Evolutionary conservation across 192 early-diverging fungal species (phyloP).

Genomic region (Backusella luteola): DNA sequence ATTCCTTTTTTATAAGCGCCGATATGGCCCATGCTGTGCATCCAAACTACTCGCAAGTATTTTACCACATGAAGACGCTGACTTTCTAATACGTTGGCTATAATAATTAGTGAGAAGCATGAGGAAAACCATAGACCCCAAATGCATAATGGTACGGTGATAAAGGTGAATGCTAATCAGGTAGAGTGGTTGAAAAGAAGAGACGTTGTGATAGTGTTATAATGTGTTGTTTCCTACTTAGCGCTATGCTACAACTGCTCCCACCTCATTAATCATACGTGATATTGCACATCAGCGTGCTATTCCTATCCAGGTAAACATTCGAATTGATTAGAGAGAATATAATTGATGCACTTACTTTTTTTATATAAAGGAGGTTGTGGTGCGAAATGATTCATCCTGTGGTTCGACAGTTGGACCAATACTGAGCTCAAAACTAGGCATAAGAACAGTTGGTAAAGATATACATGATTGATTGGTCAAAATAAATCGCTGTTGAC

Average conservation of each 20-base stretch:
- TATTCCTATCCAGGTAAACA: slow-evolving; percentile 71
- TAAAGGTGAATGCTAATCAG: slow-evolving; percentile 98
- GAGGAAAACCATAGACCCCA: slow-evolving; percentile 89
- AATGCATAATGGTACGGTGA: slow-evolving; percentile 92
- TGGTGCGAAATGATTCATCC: slow-evolving; percentile 88
- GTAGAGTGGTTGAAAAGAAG: slow-evolving; percentile 16
- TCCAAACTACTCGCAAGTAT: slow-evolving; percentile 67
- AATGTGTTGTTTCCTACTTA: not conserved
- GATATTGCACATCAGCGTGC: slow-evolving; percentile 72
- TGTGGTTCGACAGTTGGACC: slow-evolving; percentile 98
- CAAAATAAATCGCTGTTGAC: too few species aligned
- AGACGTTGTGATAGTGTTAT: not conserved
- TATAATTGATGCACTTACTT: not conserved
- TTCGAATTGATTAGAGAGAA: too few species aligned
- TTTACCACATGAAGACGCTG: not conserved
- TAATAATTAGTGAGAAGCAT: slow-evolving; percentile 61
- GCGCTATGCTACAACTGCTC: slow-evolving; percentile 77
- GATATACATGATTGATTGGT: not conserved
- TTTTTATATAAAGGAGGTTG: slow-evolving; percentile 53
- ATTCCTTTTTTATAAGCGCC: slow-evolving; percentile 85
- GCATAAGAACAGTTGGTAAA: slow-evolving; percentile 86
- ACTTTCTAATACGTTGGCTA: too few species aligned
- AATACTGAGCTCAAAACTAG: slow-evolving; percentile 92
- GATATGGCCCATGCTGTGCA: slow-evolving; percentile 94
- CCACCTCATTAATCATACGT: slow-evolving; percentile 67